A percentile compares a stretch with the other conserved stretches of the same genome.
Conservation (phyloP, 2,329 filamentous ascomycete species). For the Fusarium sp. region DNA sequence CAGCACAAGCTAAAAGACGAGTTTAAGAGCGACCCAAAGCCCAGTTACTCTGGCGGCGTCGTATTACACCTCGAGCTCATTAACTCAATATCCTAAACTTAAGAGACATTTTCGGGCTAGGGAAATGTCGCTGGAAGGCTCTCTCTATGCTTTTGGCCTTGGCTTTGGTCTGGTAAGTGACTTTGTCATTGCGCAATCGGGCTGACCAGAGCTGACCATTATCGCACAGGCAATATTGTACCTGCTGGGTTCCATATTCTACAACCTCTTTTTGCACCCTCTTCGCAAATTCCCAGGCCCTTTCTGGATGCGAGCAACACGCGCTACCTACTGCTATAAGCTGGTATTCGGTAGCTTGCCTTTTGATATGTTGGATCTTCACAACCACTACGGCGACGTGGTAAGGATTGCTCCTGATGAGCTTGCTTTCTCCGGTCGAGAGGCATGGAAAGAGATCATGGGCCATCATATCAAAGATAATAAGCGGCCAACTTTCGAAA, state of each 20-base stretch:
- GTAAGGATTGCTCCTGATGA: conserved; percentile 55
- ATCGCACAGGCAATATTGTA: background rate
- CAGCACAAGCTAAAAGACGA: background rate
- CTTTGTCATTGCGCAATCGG: background rate
- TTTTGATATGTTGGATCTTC: conserved; percentile 9
- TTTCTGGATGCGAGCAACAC: background rate
- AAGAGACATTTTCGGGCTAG: background rate
- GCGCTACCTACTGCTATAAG: background rate
- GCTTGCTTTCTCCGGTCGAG: conserved; percentile 42
- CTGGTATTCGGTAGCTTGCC: background rate
- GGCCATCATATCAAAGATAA: background rate
- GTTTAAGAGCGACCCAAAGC: background rate
- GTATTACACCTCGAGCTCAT: background rate
- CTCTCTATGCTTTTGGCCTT: background rate
- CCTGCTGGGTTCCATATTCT: background rate
- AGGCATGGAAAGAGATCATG: conserved; percentile 17
- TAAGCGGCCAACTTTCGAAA: background rate
- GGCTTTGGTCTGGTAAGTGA: background rate
- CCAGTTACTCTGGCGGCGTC: background rate
- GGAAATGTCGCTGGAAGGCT: background rate
- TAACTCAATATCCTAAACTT: background rate
- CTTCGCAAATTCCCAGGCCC: background rate
- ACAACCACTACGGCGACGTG: conserved; percentile 46
- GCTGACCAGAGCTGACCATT: background rate
- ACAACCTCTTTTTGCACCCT: conserved; percentile 3